phyloP scores from a whole-genome alignment of 768 basidiomycete genomes.

The Dentipellis sp. region DNA sequence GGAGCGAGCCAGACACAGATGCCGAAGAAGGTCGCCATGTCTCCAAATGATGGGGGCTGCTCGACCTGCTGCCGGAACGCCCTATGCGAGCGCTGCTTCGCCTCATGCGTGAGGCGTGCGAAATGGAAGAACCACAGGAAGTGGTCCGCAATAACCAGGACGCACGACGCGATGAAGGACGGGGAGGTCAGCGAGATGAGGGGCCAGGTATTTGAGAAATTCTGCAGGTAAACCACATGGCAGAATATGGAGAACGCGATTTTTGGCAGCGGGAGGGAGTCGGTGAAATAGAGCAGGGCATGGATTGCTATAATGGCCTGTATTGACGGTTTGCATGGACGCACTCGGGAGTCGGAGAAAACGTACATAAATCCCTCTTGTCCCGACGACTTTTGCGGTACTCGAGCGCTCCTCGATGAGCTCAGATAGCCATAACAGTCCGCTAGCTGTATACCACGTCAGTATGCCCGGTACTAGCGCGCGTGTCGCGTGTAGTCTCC shows the following conservation, averaged over 20 bases:
- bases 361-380: conserved; percentile 82
- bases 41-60: conserved; percentile 38
- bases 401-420: conserved; percentile 91
- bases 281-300: conserved; percentile 64
- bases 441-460: conserved; percentile 57
- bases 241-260: conserved; percentile 73
- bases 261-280: conserved; percentile 70
- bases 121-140: conserved; percentile 98
- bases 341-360: neutral
- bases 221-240: conserved; percentile 86
- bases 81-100: conserved; percentile 36
- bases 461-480: conserved; percentile 1
- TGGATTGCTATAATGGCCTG: conserved; percentile 79
- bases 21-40: conserved; percentile 79
- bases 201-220: conserved; percentile 88
- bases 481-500: conserved; percentile 16
- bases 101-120: conserved; percentile 57
- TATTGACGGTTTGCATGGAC: neutral
- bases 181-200: conserved; percentile 82
- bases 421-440: conserved; percentile 88
- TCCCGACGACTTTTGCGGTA: conserved; percentile 72
- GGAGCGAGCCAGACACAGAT: conserved; percentile 86
- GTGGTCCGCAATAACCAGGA: conserved; percentile 81
- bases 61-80: conserved; percentile 28
- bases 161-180: conserved; percentile 79